A percentile compares a stretch with the other conserved stretches of the same genome.
phyloP scores from a whole-genome alignment of 2,329 filamentous ascomycete species.

The Trichoderma breve region DNA sequence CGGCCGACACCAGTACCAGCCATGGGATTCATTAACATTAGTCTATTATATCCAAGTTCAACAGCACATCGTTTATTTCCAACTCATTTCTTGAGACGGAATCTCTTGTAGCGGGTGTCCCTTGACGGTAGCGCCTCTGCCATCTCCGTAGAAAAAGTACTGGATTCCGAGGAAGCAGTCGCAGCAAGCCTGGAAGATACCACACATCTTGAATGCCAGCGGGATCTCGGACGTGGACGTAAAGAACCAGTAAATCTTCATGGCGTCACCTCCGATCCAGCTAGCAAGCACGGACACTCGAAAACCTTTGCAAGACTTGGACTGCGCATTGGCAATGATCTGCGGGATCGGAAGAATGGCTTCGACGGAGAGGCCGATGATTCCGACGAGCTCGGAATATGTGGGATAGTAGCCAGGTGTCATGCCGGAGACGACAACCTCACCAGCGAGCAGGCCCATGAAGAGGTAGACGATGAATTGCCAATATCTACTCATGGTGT shows the following conservation, averaged over 20 bases:
- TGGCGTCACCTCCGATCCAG: constrained; percentile 76
- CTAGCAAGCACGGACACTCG: constrained; percentile 71
- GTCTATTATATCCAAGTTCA: constrained; percentile 9
- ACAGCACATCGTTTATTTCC: constrained; percentile 26
- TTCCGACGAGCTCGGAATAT: constrained; percentile 69
- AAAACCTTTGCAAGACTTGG: constrained; percentile 73
- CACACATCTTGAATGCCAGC: constrained; percentile 77
- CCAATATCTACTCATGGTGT: constrained; percentile 61
- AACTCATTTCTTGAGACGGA: constrained; percentile 31
- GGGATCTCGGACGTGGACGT: constrained; percentile 68
- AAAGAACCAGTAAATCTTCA: constrained; percentile 89
- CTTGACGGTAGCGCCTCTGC: constrained; percentile 37
- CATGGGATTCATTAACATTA: constrained; percentile 17
- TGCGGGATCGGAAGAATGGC: constrained; percentile 80
- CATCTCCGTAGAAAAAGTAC: constrained; percentile 67
- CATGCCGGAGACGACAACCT: constrained; percentile 64
- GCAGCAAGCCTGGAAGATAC: constrained; percentile 75
- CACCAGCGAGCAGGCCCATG: constrained; percentile 57
- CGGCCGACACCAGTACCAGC: neutral
- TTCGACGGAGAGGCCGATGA: constrained; percentile 74
- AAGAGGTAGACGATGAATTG: constrained; percentile 70
- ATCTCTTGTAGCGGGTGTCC: constrained; percentile 39
- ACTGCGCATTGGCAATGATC: constrained; percentile 66
- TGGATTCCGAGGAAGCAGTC: constrained; percentile 73
- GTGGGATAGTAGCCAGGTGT: constrained; percentile 57